These are phyloP conservation scores for Thermomyces lanuginosus DNA, from an alignment of 2,329 filamentous ascomycete species.

Conservation along the genomic window DNA sequence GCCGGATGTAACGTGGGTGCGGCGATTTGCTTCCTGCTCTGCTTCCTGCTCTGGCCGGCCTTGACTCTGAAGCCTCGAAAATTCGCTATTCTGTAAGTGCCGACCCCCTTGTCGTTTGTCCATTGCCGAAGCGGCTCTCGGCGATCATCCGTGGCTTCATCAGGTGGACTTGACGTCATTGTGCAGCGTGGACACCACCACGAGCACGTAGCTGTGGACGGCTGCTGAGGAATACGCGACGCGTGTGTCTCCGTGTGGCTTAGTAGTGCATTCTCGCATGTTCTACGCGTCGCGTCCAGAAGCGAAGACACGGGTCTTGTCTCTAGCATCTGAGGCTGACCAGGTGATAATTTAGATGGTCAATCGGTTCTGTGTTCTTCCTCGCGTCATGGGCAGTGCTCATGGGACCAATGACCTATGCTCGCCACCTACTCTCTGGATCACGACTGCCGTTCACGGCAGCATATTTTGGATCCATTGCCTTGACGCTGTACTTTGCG, in stretches of 20 bases:
- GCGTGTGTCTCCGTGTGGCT: no score
- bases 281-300: no score
- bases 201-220: no score
- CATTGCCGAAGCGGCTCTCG: no score
- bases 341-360: conserved; percentile 51
- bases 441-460: conserved; percentile 81
- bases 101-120: not conserved
- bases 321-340: conserved; percentile 5
- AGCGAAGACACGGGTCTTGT: no score
- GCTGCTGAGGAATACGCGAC: no score
- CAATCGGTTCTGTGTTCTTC: conserved; percentile 79
- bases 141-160: no score
- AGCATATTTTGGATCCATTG: conserved; percentile 87
- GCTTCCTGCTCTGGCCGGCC: conserved; percentile 77
- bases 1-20: conserved; percentile 79
- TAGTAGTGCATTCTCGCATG: no score
- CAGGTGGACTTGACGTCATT: no score
- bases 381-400: conserved; percentile 82
- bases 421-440: conserved; percentile 68
- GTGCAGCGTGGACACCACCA: no score
- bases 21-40: conserved; percentile 74
- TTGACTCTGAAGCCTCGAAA: conserved; percentile 70
- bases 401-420: conserved; percentile 77
- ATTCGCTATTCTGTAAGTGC: conserved; percentile 89
- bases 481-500: conserved; percentile 77